Conservation (phyloP, 352 stramenopile species). For the Globisporangium solare region DNA sequence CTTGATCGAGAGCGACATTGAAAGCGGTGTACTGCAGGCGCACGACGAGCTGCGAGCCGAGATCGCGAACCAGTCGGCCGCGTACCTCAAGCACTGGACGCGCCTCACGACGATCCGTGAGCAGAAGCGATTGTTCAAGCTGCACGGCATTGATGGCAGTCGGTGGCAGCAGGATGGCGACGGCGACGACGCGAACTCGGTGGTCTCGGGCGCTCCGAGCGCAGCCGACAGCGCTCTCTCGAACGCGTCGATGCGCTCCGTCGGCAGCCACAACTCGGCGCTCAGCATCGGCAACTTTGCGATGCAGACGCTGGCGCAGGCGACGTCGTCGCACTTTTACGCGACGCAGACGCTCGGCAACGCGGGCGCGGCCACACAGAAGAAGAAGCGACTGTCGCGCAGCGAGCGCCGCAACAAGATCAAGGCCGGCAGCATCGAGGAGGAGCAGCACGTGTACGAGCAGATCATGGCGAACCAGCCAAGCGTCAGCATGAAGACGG, state of each 20-base stretch:
- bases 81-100: constrained; percentile 54
- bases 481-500: constrained; percentile 26
- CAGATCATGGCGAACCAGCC: constrained; percentile 37
- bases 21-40: constrained; percentile 43
- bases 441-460: constrained; percentile 55
- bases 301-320: constrained; percentile 47
- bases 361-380: constrained; percentile 16
- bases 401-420: constrained; percentile 58
- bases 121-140: constrained; percentile 73
- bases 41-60: constrained; percentile 47
- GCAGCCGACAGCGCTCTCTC: constrained; percentile 59
- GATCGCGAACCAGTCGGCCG: constrained; percentile 29
- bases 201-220: constrained; percentile 39
- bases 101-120: constrained; percentile 61
- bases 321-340: constrained; percentile 69
- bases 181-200: constrained; percentile 36
- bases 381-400: constrained; percentile 40
- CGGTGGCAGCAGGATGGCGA: constrained; percentile 37
- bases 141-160: constrained; percentile 71
- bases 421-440: constrained; percentile 63
- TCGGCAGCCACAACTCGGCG: constrained; percentile 78
- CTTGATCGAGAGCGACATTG: constrained; percentile 70
- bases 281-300: constrained; percentile 64
- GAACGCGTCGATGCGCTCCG: constrained; percentile 51
- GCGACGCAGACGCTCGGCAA: constrained; percentile 43